Conservation (phyloP, 2,329 filamentous ascomycete genomes). For the Stenocarpella maydis region DNA sequence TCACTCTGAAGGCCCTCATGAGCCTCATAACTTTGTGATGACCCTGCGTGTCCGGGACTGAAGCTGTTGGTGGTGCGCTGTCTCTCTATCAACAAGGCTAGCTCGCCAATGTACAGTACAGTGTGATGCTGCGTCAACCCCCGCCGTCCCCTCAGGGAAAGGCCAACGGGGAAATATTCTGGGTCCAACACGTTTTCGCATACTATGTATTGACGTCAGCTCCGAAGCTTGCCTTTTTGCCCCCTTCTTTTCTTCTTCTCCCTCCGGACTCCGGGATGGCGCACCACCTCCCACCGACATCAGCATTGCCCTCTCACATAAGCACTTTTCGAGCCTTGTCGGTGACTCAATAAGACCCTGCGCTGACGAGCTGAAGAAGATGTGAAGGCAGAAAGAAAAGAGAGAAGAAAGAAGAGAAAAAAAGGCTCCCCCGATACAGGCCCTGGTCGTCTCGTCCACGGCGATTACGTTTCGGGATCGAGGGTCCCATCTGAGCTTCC, state of each 20-base stretch:
- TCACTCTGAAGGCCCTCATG: neutral
- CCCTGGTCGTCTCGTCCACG: conserved; percentile 21
- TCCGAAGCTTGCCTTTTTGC: conserved; percentile 17
- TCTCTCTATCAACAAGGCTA: neutral
- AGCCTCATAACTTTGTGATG: neutral
- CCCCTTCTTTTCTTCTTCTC: neutral
- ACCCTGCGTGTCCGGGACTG: neutral
- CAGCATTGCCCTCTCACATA: conserved; percentile 7
- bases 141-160: too few relatives aligned
- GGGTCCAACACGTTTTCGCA: conserved; percentile 15
- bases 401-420: neutral
- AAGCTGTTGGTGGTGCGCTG: neutral
- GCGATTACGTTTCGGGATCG: conserved; percentile 24
- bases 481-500: conserved; percentile 9
- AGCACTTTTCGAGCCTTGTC: neutral
- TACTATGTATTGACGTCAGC: conserved; percentile 27
- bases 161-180: conserved; percentile 18
- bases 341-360: neutral
- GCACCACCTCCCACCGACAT: neutral
- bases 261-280: conserved; percentile 14
- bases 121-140: neutral
- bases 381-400: neutral
- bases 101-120: neutral
- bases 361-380: neutral
- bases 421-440: neutral